Evolutionary conservation across 2,329 filamentous ascomycete genomes (phyloP), one percentile per base, ranked within the genome.

Genomic region (Ceratocystiopsis sp.): DNA sequence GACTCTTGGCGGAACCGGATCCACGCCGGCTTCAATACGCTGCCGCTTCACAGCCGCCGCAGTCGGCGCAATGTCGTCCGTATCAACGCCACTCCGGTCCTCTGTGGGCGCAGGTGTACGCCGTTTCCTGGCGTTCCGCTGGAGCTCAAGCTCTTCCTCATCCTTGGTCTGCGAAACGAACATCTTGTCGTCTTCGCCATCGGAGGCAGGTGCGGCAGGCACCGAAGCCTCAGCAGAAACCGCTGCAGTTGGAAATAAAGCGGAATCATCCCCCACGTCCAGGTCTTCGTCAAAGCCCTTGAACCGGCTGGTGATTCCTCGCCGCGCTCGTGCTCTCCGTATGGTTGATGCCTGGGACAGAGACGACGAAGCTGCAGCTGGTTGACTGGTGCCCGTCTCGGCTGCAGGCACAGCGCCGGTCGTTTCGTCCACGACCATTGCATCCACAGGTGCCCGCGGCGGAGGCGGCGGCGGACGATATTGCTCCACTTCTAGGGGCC

Each of bases 41-140:
- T 81, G 78, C n/a, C 78, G 75, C 57, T 93, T 96, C 55, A 86
- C 73, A 6, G 77, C 77, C 25, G 80, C 76, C 4, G 83, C 78
- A 1, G 79, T 84, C 0, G 86, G 83, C 2, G 87, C 76, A 44
- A 94, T 71, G 18, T 71, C 68, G 14, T 85, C 77, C 57, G 89
- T 73, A 10, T 81, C 60, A 38, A 80, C 72, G 43, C 73, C 61
- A 41, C 58, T 55, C 13, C 25, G 25, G 25, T 29, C 25, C 25
- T 29, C 25, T 11, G 25, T 8, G 10, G 25, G 25, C 9, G 25
- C 25, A 29, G 25, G 25, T 11, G 25, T 29, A 4, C 25, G 7
- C 10, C 25, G 25, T 10, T 29, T 29, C 9, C 25, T 6, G 25
- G 25, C 5, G 10, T 29, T 29, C 10, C 10, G 6, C 25, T 29